Evolutionary conservation across 2,329 filamentous ascomycete species (phyloP), one percentile per base, ranked within the genome.

Genomic region (Aureobasidium mangrovei): DNA sequence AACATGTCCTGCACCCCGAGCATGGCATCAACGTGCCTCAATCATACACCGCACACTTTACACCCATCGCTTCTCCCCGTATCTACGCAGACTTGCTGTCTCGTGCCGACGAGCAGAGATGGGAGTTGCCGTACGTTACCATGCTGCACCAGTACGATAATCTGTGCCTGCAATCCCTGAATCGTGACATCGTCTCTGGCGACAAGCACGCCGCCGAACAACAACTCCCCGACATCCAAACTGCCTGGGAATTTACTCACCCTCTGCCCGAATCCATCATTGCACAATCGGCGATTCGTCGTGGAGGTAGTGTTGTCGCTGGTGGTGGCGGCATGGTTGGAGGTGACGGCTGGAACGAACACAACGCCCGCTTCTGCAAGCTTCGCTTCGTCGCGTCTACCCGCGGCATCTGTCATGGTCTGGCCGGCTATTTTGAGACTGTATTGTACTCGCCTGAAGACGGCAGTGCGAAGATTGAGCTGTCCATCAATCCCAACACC

Each of bases 341-440:
- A 3, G 83, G 86, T 8, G 84, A 86, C 55, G 87, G 90, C 45
- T 84, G 85, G 12, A 98, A 97, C 69, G 85, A 94, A 60, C 91
- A 97, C 71, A 97, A 97, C 68, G 79, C 84, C 7, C 80, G 94
- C n/a, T 83, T 84, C 62, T 86, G 85, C 61, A 83, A 85, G 52
- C 72, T 91, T 47, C 83, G 80, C 0, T 98, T 96, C 70, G 83
- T 86, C 2, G 86, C 88, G 61, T 79, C 81, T 46, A 79, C 88
- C 5, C 80, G 88, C 28, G 91, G 91, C 35, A 85, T 93, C 6
- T 87, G 91, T 35, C 93, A 98, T 68, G 93, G 93, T 2, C 72
- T 98, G 40, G 93, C 84, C 0, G 93, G 91, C 0, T 98, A 96
- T 69, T 98, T 98, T 68, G 93, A 98, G 72, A 89, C 90, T 0